phyloP scores from a whole-genome alignment of 371 early-diverging fungal species.

The Rhizopus sp. region DNA sequence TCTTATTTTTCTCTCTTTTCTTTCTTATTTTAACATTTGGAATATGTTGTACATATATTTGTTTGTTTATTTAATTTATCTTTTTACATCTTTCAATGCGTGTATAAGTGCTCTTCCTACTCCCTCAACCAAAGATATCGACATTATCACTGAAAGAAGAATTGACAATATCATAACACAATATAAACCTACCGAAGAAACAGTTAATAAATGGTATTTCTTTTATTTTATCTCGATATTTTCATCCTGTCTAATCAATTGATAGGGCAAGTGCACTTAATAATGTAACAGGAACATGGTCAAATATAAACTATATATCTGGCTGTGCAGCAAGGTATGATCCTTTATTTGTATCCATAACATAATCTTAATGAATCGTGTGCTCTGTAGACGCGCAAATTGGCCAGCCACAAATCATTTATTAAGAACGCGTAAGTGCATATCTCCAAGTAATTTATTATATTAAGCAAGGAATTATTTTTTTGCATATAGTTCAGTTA shows the following conservation, averaged over 20 bases:
- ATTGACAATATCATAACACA: no score
- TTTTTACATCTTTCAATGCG: no score
- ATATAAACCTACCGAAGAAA: no score
- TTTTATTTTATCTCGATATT: background rate
- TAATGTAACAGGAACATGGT: constrained; percentile 15
- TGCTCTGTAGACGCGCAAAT: constrained; percentile 22
- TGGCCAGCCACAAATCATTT: constrained; percentile 34
- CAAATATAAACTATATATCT: constrained; percentile 13
- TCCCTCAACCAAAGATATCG: no score
- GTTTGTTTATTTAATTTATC: no score
- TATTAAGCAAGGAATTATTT: background rate
- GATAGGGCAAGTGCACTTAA: background rate
- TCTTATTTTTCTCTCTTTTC: no score
- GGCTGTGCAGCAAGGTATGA: constrained; percentile 17
- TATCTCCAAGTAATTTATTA: background rate
- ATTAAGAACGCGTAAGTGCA: constrained; percentile 21
- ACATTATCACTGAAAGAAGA: no score
- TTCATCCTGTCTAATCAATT: no score
- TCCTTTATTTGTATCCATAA: background rate
- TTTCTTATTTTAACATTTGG: no score
- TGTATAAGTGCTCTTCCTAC: no score
- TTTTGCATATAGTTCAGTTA: constrained; percentile 7
- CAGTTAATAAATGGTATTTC: no score
- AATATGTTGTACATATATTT: no score
- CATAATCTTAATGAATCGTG: background rate